Conservation (phyloP, 805 yeast genomes). For the Wickerhamiella spandovensis region DNA sequence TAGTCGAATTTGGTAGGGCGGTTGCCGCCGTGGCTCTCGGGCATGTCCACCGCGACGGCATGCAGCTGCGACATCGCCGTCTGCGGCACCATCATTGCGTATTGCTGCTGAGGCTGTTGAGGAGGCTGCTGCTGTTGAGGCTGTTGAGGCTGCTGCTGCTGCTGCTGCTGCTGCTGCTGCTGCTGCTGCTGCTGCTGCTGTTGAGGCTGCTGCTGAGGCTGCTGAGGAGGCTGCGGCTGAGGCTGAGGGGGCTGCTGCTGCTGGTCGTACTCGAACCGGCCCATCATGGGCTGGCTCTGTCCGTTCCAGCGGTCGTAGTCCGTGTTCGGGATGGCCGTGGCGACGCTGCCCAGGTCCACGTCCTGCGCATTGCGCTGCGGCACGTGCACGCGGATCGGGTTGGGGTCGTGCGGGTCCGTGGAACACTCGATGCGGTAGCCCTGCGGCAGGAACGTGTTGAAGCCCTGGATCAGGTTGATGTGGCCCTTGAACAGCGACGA, state of each 20-base stretch:
- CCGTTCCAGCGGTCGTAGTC: constrained; percentile 6
- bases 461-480: constrained; percentile 86
- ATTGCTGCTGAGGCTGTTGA: constrained; percentile 10
- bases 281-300: constrained; percentile 6
- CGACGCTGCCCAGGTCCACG: background rate
- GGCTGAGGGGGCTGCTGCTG: constrained; percentile 11
- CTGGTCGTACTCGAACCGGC: constrained; percentile 6
- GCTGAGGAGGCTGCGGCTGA: constrained; percentile 8
- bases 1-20: constrained; percentile 91
- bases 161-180: constrained; percentile 16
- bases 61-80: constrained; percentile 2
- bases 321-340: constrained; percentile 6
- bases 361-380: constrained; percentile 38
- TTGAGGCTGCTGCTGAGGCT: background rate
- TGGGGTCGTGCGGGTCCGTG: constrained; percentile 73
- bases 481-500: constrained; percentile 84
- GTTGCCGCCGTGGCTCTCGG: constrained; percentile 18
- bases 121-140: constrained; percentile 6
- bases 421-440: constrained; percentile 92
- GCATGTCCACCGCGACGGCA: constrained; percentile 1
- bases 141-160: constrained; percentile 14
- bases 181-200: constrained; percentile 12
- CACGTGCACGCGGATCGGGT: constrained; percentile 87
- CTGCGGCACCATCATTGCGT: background rate
- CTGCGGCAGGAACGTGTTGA: constrained; percentile 93